Conservation (phyloP, 768 basidiomycete species). For the Russula griseocarnosa region DNA sequence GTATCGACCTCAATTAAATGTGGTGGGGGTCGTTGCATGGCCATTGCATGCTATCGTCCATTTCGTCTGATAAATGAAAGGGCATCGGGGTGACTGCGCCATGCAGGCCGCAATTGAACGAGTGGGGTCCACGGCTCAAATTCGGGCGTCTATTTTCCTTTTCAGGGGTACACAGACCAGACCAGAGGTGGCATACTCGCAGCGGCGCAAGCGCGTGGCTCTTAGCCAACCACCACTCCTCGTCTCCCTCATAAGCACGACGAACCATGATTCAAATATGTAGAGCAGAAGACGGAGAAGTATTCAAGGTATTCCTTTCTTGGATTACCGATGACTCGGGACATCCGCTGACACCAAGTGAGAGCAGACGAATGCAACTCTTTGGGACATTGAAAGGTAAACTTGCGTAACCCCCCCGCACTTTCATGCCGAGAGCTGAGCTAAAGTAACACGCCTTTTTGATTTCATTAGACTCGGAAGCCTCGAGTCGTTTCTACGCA, state of each 20-base stretch:
- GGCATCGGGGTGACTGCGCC: too few relatives aligned
- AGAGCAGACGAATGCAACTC: conserved; percentile 51
- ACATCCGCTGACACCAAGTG: conserved; percentile 8
- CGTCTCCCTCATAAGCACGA: not conserved
- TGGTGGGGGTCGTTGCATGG: too few relatives aligned
- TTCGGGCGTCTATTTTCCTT: conserved; percentile 16
- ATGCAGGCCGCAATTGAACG: not conserved
- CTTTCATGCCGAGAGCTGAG: conserved; percentile 5
- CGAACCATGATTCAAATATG: conserved; percentile 40
- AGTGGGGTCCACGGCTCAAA: not conserved
- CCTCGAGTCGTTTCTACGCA: conserved; percentile 67
- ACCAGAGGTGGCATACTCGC: not conserved
- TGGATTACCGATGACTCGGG: not conserved
- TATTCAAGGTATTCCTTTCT: conserved; percentile 34
- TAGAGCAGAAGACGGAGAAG: conserved; percentile 42
- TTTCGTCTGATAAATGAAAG: too few relatives aligned
- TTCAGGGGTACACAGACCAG: conserved; percentile 18
- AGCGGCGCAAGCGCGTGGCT: conserved; percentile 6
- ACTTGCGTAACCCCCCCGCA: not conserved
- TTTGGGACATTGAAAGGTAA: conserved; percentile 77
- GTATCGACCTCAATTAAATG: too few relatives aligned
- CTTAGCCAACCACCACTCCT: conserved; percentile 5
- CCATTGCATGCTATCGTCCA: too few relatives aligned
- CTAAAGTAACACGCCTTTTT: conserved; percentile 13
- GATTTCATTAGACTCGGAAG: conserved; percentile 53